A percentile compares a stretch with the other conserved stretches of the same genome.
phyloP scores from a whole-genome alignment of 2,329 filamentous ascomycete species.

The Calonectria henricotiae region DNA sequence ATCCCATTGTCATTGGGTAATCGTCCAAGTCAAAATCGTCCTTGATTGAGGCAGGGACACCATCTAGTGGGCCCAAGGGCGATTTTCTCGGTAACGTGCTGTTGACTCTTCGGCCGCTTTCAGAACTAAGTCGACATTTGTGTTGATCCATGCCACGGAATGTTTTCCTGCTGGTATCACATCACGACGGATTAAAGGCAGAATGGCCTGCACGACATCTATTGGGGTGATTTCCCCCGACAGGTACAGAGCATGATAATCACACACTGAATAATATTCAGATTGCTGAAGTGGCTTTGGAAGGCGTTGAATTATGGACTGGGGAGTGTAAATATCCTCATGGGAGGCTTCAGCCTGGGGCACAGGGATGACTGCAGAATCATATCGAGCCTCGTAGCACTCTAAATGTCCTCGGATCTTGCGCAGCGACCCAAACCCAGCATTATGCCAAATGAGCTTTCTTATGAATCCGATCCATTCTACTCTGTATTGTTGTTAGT shows the following conservation, averaged over 20 bases:
- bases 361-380: conserved; percentile 64
- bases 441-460: conserved; percentile 69
- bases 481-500: conserved; percentile 38
- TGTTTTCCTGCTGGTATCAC: conserved; percentile 58
- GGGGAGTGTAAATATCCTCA: not conserved
- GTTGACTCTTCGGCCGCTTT: conserved; percentile 65
- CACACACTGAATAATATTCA: conserved; percentile 59
- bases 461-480: conserved; percentile 49
- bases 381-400: conserved; percentile 65
- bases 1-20: conserved; percentile 78
- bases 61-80: conserved; percentile 78
- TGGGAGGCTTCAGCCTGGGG: conserved; percentile 54
- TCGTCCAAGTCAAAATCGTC: conserved; percentile 83
- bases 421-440: conserved; percentile 74
- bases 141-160: conserved; percentile 63
- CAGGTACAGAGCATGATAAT: conserved; percentile 65
- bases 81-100: conserved; percentile 66
- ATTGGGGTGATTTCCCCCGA: conserved; percentile 64
- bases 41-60: conserved; percentile 82
- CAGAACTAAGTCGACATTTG: conserved; percentile 60
- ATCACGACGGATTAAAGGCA: conserved; percentile 64
- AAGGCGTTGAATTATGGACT: conserved; percentile 19
- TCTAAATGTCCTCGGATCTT: conserved; percentile 69
- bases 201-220: conserved; percentile 62
- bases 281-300: conserved; percentile 58